Conservation (phyloP, 2,329 filamentous ascomycete species). For the Trichoderma koningii region DNA sequence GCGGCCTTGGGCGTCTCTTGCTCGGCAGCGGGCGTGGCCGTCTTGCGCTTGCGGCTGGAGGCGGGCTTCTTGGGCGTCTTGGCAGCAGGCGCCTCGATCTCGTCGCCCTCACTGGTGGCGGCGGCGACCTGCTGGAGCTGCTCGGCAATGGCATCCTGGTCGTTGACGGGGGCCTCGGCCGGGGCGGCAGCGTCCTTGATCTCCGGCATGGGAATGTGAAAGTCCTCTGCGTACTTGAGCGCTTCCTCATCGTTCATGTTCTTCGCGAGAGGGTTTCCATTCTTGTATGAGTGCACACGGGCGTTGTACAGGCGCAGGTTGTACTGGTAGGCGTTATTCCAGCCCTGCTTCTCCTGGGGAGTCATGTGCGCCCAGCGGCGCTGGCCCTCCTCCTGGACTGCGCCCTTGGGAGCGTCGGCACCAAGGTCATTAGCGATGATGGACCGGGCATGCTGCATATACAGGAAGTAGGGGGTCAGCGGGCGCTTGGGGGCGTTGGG, state of each 20-base stretch:
- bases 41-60: constrained; percentile 59
- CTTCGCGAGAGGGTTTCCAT: constrained; percentile 59
- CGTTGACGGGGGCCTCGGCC: constrained; percentile 42
- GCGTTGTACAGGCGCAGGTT: constrained; percentile 67
- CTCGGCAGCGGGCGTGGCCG: constrained; percentile 47
- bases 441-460: constrained; percentile 83
- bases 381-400: constrained; percentile 85
- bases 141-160: constrained; percentile 61
- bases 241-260: constrained; percentile 64
- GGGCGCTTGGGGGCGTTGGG: constrained; percentile 94
- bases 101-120: constrained; percentile 44
- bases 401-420: constrained; percentile 74
- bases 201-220: constrained; percentile 56
- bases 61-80: constrained; percentile 62
- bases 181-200: constrained; percentile 47
- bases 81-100: constrained; percentile 46
- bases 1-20: constrained; percentile 45
- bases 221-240: constrained; percentile 60
- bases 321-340: constrained; percentile 69
- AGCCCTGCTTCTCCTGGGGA: constrained; percentile 69
- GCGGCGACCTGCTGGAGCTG: constrained; percentile 53
- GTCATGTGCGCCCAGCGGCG: constrained; percentile 81
- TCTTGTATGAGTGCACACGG: constrained; percentile 65
- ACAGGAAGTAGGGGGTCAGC: constrained; percentile 92
- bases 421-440: constrained; percentile 81